These are phyloP conservation scores for Backusella mclennaniae DNA, from an alignment of 192 early-diverging fungal genomes.

Conservation along the genomic window DNA sequence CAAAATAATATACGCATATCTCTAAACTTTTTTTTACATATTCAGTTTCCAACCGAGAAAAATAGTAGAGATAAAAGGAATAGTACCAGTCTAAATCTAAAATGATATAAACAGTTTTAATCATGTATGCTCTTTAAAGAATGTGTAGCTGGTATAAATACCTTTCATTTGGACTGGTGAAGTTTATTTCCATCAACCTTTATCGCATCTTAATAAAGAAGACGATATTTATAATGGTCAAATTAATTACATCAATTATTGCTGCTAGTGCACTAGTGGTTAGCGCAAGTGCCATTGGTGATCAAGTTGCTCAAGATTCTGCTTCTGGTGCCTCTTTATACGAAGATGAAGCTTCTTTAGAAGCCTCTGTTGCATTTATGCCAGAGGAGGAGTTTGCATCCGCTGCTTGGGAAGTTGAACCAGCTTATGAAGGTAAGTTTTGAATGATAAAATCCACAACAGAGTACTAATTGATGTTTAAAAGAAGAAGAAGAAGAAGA, in stretches of 20 bases:
- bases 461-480: background rate
- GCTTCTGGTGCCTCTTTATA: background rate
- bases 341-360: background rate
- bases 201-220: background rate
- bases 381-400: background rate
- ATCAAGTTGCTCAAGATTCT: background rate
- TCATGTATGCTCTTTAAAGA: background rate
- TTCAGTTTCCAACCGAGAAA: background rate
- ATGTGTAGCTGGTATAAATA: background rate
- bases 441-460: background rate
- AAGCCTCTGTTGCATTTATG: background rate
- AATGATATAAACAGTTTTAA: background rate
- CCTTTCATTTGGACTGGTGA: background rate
- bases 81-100: background rate
- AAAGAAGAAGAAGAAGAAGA: background rate
- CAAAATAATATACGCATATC: background rate
- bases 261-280: background rate
- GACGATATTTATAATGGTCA: background rate
- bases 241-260: background rate
- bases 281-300: background rate
- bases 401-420: background rate
- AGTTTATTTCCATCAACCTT: background rate
- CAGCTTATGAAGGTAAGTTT: background rate
- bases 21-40: background rate
- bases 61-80: background rate